A percentile compares a stretch with the other conserved stretches of the same genome.
Conservation (phyloP, 164 flowering plant genomes). For the Aristolochia contorta region DNA sequence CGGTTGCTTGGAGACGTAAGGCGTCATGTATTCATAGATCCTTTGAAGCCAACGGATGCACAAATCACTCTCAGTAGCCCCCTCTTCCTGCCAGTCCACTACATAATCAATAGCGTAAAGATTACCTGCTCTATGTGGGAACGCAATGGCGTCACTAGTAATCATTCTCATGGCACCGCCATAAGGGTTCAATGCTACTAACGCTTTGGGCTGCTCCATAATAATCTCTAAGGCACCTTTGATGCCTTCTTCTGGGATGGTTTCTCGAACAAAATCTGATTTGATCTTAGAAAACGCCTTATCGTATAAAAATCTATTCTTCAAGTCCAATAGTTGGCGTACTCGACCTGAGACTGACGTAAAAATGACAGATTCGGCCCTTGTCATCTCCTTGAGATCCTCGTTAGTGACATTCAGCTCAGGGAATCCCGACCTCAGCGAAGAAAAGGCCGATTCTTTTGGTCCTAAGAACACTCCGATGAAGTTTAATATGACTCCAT, state of each 20-base stretch:
- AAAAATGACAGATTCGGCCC: conserved; percentile 10
- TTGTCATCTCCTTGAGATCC: conserved; percentile 15
- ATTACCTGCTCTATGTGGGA: conserved; percentile 19
- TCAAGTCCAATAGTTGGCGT: conserved; percentile 5
- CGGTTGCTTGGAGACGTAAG: conserved; percentile 12
- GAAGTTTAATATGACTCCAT: conserved; percentile 7
- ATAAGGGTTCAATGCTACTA: conserved; percentile 16
- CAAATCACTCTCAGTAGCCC: background rate
- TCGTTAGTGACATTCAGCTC: conserved; percentile 4
- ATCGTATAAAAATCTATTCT: conserved; percentile 7
- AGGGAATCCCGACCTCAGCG: conserved; percentile 7
- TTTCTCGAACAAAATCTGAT: conserved; percentile 12
- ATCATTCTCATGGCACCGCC: conserved; percentile 17
- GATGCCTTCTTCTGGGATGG: conserved; percentile 11
- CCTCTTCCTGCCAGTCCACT: conserved; percentile 14
- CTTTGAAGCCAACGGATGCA: conserved; percentile 13
- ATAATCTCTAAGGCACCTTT: conserved; percentile 1
- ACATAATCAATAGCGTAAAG: conserved; percentile 16
- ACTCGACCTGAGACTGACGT: background rate
- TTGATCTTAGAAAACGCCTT: conserved; percentile 18
- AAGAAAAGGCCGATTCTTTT: background rate
- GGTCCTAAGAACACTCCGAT: conserved; percentile 17
- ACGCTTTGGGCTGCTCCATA: conserved; percentile 14
- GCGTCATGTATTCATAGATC: conserved; percentile 14
- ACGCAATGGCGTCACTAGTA: conserved; percentile 7